phyloP scores from a whole-genome alignment of 176 grass and related monocot genomes.

The Eleusine coracana region DNA sequence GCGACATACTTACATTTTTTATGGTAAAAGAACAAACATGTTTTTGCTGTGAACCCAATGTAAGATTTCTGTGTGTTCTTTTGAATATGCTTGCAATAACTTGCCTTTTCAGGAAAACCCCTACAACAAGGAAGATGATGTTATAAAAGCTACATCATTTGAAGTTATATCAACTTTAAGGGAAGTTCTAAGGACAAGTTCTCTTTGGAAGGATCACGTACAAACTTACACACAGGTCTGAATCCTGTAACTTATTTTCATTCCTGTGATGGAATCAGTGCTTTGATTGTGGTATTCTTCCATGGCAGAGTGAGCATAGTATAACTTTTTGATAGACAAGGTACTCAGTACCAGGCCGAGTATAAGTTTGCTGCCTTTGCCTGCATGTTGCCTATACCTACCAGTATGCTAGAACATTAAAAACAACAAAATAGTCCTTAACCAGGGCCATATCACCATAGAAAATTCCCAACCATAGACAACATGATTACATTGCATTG shows the following conservation, averaged over 20 bases:
- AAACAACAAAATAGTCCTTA: background rate
- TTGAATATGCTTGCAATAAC: slow-evolving; percentile 3
- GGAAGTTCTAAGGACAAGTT: slow-evolving; percentile 86
- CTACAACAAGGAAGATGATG: slow-evolving; percentile 90
- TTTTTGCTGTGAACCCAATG: slow-evolving; percentile 29
- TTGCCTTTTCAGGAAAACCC: slow-evolving; percentile 65
- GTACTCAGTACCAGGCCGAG: background rate
- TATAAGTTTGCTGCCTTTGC: background rate
- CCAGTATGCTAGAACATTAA: background rate
- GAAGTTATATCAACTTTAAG: slow-evolving; percentile 99
- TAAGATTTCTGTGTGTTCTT: slow-evolving; percentile 18
- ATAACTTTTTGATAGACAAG: background rate
- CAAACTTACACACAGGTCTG: slow-evolving; percentile 90
- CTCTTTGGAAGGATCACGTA: slow-evolving; percentile 97
- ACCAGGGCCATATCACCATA: slow-evolving; percentile 5
- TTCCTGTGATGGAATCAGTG: background rate
- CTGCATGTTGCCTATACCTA: background rate
- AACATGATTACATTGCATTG: background rate
- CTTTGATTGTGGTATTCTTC: slow-evolving; percentile 14
- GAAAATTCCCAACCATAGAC: slow-evolving; percentile 22
- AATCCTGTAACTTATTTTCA: slow-evolving; percentile 9
- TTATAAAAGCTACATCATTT: slow-evolving; percentile 95
- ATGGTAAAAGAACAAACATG: slow-evolving; percentile 5
- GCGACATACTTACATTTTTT: slow-evolving; percentile 4
- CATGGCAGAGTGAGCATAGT: background rate